Evolutionary conservation across 2,329 filamentous ascomycete genomes (phyloP), one percentile per base, ranked within the genome.

Genomic region (Daldinia eschscholtzii): DNA sequence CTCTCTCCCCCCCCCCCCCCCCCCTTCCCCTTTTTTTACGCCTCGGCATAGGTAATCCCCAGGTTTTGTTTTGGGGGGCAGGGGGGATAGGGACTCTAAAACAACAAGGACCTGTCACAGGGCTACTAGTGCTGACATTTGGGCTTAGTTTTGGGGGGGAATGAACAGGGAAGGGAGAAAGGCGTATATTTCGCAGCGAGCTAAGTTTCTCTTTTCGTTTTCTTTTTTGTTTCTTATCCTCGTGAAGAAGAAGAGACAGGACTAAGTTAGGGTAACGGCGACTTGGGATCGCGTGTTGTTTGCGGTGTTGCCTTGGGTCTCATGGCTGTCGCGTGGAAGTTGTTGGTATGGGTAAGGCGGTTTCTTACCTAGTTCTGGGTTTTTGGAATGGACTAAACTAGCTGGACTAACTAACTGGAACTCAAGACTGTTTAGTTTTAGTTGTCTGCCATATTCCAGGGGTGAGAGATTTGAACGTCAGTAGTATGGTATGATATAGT

Each of bases 71-170:
- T 46, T n/a, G n/a, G 18, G 39, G 39, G 15, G n/a, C 12, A 15
- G 15, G n/a, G 39, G 39, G 15, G n/a, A n/a, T n/a, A n/a, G n/a
- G n/a, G n/a, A n/a, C n/a, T n/a, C n/a, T n/a, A n/a, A n/a, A n/a
- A n/a, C n/a, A n/a, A n/a, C n/a, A n/a, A n/a, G n/a, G n/a, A 58
- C 6, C 64, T 67, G 48, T 53, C 61, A 58, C 68, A 70, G 64
- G 68, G 68, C 68, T 68, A 26, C 59, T 70, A 68, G 68, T 65
- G 68, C 65, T 61, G 26, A 63, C 30, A n/a, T n/a, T n/a, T n/a
- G n/a, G n/a, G n/a, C n/a, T n/a, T n/a, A n/a, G n/a, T n/a, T n/a
- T n/a, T n/a, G n/a, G n/a, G n/a, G n/a, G n/a, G n/a, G n/a, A n/a
- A n/a, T n/a, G n/a, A n/a, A n/a, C n/a, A n/a, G n/a, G n/a, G n/a